These are phyloP conservation scores for Pyrenophora tritici-repentis DNA, from an alignment of 2,329 filamentous ascomycete genomes.

Conservation along the genomic window DNA sequence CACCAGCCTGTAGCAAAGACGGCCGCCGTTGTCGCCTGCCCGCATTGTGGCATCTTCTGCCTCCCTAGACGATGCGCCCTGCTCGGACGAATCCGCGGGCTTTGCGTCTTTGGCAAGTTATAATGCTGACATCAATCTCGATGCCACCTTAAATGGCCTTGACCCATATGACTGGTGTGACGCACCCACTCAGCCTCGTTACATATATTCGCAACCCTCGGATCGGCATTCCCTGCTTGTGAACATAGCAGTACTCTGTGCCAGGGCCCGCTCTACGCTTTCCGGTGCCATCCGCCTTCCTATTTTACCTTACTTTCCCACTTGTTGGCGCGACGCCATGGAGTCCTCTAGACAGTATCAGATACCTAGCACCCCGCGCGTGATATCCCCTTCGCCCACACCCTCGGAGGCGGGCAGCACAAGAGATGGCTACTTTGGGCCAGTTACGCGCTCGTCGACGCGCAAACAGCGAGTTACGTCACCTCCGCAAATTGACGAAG, in stretches of 20 bases:
- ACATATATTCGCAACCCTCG: conserved; percentile 12
- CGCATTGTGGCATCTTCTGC: conserved; percentile 42
- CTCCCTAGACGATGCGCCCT: conserved; percentile 39
- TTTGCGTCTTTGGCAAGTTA: conserved; percentile 20
- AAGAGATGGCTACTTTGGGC: conserved; percentile 69
- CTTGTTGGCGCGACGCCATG: conserved; percentile 48
- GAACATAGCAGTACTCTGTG: conserved; percentile 33
- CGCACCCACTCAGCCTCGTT: conserved; percentile 24
- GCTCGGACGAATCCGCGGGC: conserved; percentile 43
- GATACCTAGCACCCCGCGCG: conserved; percentile 79
- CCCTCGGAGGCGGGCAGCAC: conserved; percentile 53
- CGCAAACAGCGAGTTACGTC: conserved; percentile 61
- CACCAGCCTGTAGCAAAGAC: conserved; percentile 19
- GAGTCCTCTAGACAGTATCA: conserved; percentile 57
- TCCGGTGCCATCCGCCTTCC: conserved; percentile 62
- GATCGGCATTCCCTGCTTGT: conserved; percentile 26
- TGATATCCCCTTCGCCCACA: conserved; percentile 83
- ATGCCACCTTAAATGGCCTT: conserved; percentile 24
- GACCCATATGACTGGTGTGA: conserved; percentile 22
- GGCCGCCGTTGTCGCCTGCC: conserved; percentile 31
- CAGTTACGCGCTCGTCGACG: conserved; percentile 76
- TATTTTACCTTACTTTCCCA: conserved; percentile 63
- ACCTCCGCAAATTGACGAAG: conserved; percentile 66
- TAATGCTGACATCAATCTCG: conserved; percentile 31
- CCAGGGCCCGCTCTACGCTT: conserved; percentile 48